phyloP scores from a whole-genome alignment of 768 basidiomycete genomes.

The Hygrophorus pudorinus region DNA sequence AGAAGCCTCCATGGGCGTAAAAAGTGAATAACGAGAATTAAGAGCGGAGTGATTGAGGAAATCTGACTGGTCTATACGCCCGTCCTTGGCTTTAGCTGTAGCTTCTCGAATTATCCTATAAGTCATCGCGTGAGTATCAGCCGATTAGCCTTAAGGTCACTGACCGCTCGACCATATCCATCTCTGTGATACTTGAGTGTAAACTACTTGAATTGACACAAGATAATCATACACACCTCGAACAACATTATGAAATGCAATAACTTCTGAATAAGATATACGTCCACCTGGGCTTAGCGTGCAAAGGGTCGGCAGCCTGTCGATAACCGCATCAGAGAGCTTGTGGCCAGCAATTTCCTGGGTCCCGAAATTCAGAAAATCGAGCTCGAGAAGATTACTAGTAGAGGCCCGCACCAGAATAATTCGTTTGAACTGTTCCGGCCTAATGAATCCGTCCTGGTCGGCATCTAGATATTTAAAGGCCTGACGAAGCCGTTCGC shows the following conservation, averaged over 20 bases:
- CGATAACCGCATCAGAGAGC: slow-evolving; percentile 87
- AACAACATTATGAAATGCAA: slow-evolving; percentile 95
- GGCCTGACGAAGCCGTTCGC: slow-evolving; percentile 92
- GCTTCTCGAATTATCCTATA: slow-evolving; percentile 81
- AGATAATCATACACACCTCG: slow-evolving; percentile 43
- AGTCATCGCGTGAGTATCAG: slow-evolving; percentile 6
- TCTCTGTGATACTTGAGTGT: slow-evolving; percentile 41
- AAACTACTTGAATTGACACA: background rate
- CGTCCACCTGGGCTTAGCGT: slow-evolving; percentile 80
- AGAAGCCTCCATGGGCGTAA: slow-evolving; percentile 96
- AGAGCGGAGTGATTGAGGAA: slow-evolving; percentile 85
- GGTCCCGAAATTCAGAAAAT: slow-evolving; percentile 1
- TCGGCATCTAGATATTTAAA: slow-evolving; percentile 88
- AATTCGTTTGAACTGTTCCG: slow-evolving; percentile 91
- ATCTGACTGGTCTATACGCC: slow-evolving; percentile 91
- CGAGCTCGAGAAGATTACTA: background rate
- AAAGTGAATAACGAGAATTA: slow-evolving; percentile 85
- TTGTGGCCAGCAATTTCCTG: slow-evolving; percentile 97
- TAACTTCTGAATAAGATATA: slow-evolving; percentile 93
- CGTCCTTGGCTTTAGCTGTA: slow-evolving; percentile 84
- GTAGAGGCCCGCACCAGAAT: slow-evolving; percentile 58
- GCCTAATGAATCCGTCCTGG: slow-evolving; percentile 87
- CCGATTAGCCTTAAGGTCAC: slow-evolving; percentile 9
- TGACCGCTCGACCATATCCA: slow-evolving; percentile 93
- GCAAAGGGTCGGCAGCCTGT: slow-evolving; percentile 85